Percentiles rank a stretch among this genome's conserved stretches.
Evolutionary conservation across 495 filamentous ascomycete genomes (phyloP).

Genomic region (Viridothelium virens): DNA sequence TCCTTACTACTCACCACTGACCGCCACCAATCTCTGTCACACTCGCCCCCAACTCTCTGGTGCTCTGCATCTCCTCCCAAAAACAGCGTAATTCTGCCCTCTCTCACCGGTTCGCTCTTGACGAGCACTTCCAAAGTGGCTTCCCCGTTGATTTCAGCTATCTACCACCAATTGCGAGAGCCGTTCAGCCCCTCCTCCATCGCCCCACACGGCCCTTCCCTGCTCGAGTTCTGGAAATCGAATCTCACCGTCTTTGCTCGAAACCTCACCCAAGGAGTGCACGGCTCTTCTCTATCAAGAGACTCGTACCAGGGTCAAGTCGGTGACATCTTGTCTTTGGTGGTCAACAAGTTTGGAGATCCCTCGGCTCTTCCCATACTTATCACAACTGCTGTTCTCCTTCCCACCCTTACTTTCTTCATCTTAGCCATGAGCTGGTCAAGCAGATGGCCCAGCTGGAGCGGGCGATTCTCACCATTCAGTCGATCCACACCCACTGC

Average conservation of each 20-base stretch:
- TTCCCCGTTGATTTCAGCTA: not conserved
- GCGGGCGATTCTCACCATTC: conserved; percentile 44
- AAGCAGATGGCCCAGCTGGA: conserved; percentile 49
- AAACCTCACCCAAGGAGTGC: not conserved
- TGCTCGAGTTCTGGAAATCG: not conserved
- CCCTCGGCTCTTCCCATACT: not conserved
- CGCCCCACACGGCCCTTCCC: not conserved
- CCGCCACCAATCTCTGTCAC: not conserved
- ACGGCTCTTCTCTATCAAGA: not conserved
- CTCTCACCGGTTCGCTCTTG: conserved; percentile 1
- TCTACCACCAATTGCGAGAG: conserved; percentile 7
- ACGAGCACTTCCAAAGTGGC: conserved; percentile 7
- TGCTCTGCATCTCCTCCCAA: not conserved
- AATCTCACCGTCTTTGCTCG: not conserved
- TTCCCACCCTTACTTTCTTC: conserved; percentile 32
- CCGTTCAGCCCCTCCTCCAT: not conserved
- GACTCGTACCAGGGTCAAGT: not conserved
- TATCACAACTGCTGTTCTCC: not conserved
- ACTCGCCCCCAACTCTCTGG: not conserved
- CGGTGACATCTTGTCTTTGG: not conserved
- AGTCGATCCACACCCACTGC: conserved; percentile 29
- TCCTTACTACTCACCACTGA: not conserved
- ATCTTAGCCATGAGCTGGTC: conserved; percentile 54
- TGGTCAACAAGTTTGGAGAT: not conserved
- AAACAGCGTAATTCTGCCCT: not conserved